These are phyloP conservation scores for Alternaria gansuensis DNA, from an alignment of 2,329 filamentous ascomycete species.

Conservation along the genomic window DNA sequence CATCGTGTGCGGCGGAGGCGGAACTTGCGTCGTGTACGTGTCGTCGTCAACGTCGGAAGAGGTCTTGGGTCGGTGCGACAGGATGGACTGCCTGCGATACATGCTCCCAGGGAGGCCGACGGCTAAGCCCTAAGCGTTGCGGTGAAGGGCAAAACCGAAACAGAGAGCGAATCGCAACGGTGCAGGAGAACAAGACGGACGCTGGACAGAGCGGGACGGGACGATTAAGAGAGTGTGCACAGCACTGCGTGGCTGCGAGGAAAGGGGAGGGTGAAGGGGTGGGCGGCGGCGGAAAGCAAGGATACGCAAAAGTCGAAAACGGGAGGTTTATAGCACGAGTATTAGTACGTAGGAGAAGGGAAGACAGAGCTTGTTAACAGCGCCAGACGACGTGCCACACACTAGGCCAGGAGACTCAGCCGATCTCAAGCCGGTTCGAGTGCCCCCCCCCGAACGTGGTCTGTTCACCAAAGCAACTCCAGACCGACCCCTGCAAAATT, in stretches of 20 bases:
- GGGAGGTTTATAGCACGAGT: constrained; percentile 19
- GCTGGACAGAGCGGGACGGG: constrained; percentile 11
- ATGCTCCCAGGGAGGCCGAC: constrained; percentile 41
- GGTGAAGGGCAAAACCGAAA: constrained; percentile 11
- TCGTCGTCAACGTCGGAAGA: constrained; percentile 56
- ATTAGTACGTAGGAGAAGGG: constrained; percentile 11
- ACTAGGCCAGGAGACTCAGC: constrained; percentile 18
- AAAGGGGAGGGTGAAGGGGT: constrained; percentile 14
- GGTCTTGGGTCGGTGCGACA: constrained; percentile 52
- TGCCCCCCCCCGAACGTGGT: constrained; percentile 17
- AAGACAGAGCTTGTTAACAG: constrained; percentile 14
- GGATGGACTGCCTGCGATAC: constrained; percentile 49
- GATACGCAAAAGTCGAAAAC: constrained; percentile 14
- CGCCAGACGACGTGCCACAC: constrained; percentile 16
- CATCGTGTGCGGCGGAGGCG: constrained; percentile 38
- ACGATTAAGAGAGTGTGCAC: constrained; percentile 24
- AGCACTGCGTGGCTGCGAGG: constrained; percentile 16
- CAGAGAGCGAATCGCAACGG: constrained; percentile 11
- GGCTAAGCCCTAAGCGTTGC: constrained; percentile 14
- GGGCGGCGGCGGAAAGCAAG: constrained; percentile 12
- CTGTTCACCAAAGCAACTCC: constrained; percentile 20
- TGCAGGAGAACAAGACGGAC: constrained; percentile 2
- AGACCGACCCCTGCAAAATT: constrained; percentile 14
- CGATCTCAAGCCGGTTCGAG: constrained; percentile 19
- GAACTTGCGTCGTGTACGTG: constrained; percentile 28